Evolutionary conservation across 345 rosid genomes (phyloP), one percentile per base, ranked within the genome.

Genomic region (Laguncularia racemosa): DNA sequence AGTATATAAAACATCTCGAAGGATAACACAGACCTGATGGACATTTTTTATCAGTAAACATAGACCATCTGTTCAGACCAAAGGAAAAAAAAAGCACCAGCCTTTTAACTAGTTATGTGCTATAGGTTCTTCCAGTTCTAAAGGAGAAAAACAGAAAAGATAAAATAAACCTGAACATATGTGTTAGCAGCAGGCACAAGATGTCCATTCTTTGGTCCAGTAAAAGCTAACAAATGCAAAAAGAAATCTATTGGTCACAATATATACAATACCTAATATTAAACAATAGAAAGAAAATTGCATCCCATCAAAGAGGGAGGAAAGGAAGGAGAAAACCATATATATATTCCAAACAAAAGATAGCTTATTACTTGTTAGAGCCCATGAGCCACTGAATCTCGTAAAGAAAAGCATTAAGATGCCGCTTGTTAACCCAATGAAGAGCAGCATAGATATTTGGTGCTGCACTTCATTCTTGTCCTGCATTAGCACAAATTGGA

Each of bases 381-480:
- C 74, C 78, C 67, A 63, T 57, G 73, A 62, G 51, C 76, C 78
- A 54, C 67, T 64, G 57, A 74, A 67, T 57, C 61, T 67, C 3
- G 76, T 77, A 51, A 72, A 70, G 48, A 75, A 33, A 58, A 81
- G 65, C 78, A 77, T 72, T 44, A 61, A 47, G 50, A 60, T 50
- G 50, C 82, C 82, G 49, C 74, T 62, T 20, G 46, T 49, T 59
- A 74, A 60, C 53, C 71, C 85, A 17, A 67, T 46, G 63, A 70
- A 81, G 52, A 72, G 76, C 58, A 74, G 68, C 21, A 67, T 53
- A 26, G 82, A 81, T 67, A 77, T 65, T 66, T 68, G 78, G 70
- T 72, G 78, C 50, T 81, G 85, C 57, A 77, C 80, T 38, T 70
- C 78, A 4, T 69, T 63, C 56, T 72, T 72, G 62, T 81, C 73